Conservation (phyloP, 2,329 filamentous ascomycete species). For the Diaporthe nobilis region DNA sequence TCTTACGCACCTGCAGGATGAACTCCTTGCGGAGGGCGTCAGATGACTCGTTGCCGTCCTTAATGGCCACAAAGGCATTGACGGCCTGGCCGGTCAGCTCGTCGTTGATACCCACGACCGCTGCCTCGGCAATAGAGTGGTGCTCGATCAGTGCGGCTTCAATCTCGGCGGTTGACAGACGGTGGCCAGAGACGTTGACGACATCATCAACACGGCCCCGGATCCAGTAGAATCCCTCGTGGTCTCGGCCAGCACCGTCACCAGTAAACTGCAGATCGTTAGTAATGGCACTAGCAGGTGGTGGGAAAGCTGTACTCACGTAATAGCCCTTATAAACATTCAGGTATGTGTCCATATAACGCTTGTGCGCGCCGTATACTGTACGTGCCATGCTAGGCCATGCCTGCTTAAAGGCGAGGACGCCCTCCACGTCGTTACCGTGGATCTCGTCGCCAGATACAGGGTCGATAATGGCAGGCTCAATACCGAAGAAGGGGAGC, state of each 20-base stretch:
- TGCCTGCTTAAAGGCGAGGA: constrained; percentile 95
- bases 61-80: constrained; percentile 95
- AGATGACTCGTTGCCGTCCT: constrained; percentile 81
- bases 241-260: constrained; percentile 94
- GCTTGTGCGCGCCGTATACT: constrained; percentile 97
- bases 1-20: constrained; percentile 94
- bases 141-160: constrained; percentile 97
- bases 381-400: constrained; percentile 99
- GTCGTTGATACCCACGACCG: constrained; percentile 92
- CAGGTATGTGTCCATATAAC: constrained; percentile 98
- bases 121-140: constrained; percentile 89
- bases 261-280: constrained; percentile 80
- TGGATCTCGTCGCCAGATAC: constrained; percentile 93
- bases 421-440: constrained; percentile 97
- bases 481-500: constrained; percentile 97
- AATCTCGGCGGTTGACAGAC: constrained; percentile 96
- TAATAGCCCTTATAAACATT: constrained; percentile 99
- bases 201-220: constrained; percentile 98
- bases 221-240: constrained; percentile 99
- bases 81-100: constrained; percentile 97
- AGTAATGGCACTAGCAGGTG: background rate
- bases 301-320: constrained; percentile 67
- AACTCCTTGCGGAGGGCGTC: constrained; percentile 94
- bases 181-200: constrained; percentile 97
- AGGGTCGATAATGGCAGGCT: constrained; percentile 97